Evolutionary conservation across 352 stramenopile species (phyloP).

Genomic region (Pythium rhizo-oryzae): DNA sequence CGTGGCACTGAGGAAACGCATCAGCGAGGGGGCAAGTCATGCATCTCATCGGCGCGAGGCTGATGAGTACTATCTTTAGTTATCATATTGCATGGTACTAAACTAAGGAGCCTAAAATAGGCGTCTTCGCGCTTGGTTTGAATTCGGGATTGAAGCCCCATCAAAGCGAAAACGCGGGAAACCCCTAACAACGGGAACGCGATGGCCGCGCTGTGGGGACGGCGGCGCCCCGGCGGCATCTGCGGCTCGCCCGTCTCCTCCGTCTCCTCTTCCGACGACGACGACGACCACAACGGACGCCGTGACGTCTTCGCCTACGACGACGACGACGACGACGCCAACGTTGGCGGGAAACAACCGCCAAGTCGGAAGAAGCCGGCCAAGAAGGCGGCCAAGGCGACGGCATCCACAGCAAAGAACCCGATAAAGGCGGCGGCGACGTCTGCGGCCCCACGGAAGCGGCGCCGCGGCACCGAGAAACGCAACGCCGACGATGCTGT

Average conservation of each 20-base stretch:
- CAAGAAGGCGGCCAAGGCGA: neutral
- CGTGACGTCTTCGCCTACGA: constrained; percentile 24
- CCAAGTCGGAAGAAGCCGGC: neutral
- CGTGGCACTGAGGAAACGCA: no score
- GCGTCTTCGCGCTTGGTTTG: no score
- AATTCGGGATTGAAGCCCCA: no score
- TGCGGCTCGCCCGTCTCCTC: constrained; percentile 21
- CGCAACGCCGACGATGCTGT: neutral
- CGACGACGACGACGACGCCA: neutral
- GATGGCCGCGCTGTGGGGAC: neutral
- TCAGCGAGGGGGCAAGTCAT: no score
- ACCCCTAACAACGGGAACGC: neutral
- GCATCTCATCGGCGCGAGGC: no score
- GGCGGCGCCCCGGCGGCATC: constrained; percentile 19
- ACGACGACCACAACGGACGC: neutral
- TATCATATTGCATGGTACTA: no score
- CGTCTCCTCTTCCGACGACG: constrained; percentile 2
- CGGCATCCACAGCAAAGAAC: neutral
- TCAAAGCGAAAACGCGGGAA: no score
- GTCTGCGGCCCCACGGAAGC: neutral
- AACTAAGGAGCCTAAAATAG: no score
- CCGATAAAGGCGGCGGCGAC: neutral
- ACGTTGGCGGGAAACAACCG: neutral
- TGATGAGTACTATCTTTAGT: no score
- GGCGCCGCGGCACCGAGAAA: constrained; percentile 1